Evolutionary conservation across 2,329 filamentous ascomycete genomes (phyloP), one percentile per base, ranked within the genome.

Genomic region (Exophiala sp.): DNA sequence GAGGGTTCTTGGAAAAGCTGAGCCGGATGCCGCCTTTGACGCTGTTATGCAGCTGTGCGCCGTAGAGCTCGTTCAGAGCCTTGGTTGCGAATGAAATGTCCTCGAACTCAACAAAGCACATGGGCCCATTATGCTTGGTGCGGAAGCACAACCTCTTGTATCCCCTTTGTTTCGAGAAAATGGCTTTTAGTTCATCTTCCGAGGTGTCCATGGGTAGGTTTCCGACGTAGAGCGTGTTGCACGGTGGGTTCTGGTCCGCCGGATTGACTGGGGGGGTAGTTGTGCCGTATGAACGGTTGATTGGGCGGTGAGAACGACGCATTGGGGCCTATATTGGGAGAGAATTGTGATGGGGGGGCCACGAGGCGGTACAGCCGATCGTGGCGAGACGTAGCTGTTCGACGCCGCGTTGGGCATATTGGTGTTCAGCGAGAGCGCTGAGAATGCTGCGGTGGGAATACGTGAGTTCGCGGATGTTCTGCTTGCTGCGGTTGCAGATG

Each of bases 71-170:
- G 57, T 90, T 82, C 2, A 97, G 76, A 1, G 90, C 85, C 68
- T 93, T 95, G 35, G 91, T 96, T 0, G 93, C 91, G 63, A 88
- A 91, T 1, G 87, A 86, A 9, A 95, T 78, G 62, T 96, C 90
- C 63, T 97, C 91, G 61, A 97, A 98, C 68, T 98, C 93, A 30
- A 98, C 93, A 67, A 97, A 97, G 66, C 93, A 97, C 90, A 97
- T 97, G 1, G 91, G 91, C 0, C 91, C 91, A 61, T 96, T 95
- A 58, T 87, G 81, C 73, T 97, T 97, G 46, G 89, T 94, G 27
- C 91, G 81, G 75, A 96, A 95, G 65, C 89, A 95, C 6, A 98
- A 81, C 22, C 93, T 80, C 71, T 95, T 97, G 73, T 96, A 98
- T 2, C 93, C 93, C 41, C 90, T 83, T 66, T 94, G 88, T 69